A percentile compares a stretch with the other conserved stretches of the same genome.
These are phyloP conservation scores for Suillus ampliporus DNA, from an alignment of 768 basidiomycete species.

Conservation along the genomic window DNA sequence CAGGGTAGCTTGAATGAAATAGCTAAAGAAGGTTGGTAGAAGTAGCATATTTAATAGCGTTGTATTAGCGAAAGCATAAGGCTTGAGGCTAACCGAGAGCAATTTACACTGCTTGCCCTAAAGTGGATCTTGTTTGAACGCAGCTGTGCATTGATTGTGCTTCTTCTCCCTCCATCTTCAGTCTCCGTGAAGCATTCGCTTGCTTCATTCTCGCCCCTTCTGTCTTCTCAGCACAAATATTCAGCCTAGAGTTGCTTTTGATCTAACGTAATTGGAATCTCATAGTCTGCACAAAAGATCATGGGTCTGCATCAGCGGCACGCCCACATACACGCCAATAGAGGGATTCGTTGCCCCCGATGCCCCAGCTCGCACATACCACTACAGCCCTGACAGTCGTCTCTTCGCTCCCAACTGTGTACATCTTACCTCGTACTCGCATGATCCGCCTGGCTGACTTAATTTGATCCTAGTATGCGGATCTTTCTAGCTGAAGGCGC, in stretches of 20 bases:
- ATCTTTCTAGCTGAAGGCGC: no score
- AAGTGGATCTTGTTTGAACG: conserved; percentile 14
- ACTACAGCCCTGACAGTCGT: conserved; percentile 87
- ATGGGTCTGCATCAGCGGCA: conserved; percentile 84
- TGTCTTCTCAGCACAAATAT: conserved; percentile 34
- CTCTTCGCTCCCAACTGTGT: conserved; percentile 80
- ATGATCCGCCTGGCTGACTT: no score
- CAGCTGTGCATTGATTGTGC: conserved; percentile 10
- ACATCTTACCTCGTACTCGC: no score
- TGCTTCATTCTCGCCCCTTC: conserved; percentile 61
- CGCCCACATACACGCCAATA: conserved; percentile 74
- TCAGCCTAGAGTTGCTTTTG: conserved; percentile 9
- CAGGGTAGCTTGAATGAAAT: no score
- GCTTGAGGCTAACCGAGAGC: conserved; percentile 1
- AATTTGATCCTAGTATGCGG: no score
- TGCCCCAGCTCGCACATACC: conserved; percentile 72
- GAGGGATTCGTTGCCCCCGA: conserved; percentile 69
- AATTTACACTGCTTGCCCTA: conserved; percentile 26
- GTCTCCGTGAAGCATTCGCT: conserved; percentile 75
- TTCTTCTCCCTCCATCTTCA: conserved; percentile 30
- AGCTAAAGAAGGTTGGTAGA: background rate
- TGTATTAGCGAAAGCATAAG: background rate
- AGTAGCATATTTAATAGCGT: no score
- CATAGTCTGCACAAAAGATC: conserved; percentile 92
- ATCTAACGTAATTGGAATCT: conserved; percentile 23